Conservation (phyloP, 306 rosid species). For the Astragalus glycyphyllos region DNA sequence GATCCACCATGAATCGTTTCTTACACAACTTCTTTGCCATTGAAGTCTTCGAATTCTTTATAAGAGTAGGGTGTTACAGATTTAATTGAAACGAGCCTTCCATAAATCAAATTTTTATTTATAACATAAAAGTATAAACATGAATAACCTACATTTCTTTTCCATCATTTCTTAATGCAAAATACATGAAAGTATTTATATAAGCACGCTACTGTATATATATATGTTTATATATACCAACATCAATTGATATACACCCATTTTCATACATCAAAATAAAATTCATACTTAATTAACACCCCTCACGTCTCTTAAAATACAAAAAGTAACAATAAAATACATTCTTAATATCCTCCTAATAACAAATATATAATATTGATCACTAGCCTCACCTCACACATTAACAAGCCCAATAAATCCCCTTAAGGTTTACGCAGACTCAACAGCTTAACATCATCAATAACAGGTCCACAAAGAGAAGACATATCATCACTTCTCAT, state of each 20-base stretch:
- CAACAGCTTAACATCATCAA: constrained; percentile 81
- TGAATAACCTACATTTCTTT: constrained; percentile 12
- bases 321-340: neutral
- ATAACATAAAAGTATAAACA: neutral
- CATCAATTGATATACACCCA: constrained; percentile 27
- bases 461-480: constrained; percentile 93
- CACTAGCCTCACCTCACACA: constrained; percentile 10
- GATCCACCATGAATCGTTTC: no score
- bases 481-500: constrained; percentile 95
- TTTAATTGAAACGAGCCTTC: no score
- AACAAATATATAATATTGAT: constrained; percentile 13
- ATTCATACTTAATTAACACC: constrained; percentile 9
- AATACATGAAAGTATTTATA: constrained; percentile 8
- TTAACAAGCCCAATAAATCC: neutral
- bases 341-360: constrained; percentile 9
- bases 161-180: neutral
- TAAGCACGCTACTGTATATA: no score
- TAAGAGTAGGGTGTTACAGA: no score
- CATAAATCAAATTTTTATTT: neutral
- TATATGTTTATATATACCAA: constrained; percentile 14
- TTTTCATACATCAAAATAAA: constrained; percentile 20
- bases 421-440: constrained; percentile 62
- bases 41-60: no score
- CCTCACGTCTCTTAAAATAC: neutral
- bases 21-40: no score